These are phyloP conservation scores for Clonostachys rhizophaga DNA, from an alignment of 2,329 filamentous ascomycete genomes.

Conservation along the genomic window DNA sequence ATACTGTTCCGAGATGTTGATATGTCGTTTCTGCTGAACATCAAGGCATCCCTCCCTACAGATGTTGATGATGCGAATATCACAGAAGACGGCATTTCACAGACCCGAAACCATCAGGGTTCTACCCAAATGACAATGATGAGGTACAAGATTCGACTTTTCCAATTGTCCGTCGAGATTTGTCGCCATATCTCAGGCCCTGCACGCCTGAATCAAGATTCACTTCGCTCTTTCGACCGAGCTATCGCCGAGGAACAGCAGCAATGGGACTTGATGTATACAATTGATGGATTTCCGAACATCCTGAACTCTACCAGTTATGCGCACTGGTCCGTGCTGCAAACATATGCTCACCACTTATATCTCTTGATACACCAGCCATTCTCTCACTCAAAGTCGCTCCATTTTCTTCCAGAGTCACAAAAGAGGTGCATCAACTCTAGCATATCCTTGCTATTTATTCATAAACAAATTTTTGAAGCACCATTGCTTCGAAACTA, in stretches of 20 bases:
- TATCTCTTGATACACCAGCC: slow-evolving; percentile 10
- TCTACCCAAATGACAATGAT: slow-evolving; percentile 4
- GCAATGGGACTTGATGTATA: slow-evolving; percentile 6
- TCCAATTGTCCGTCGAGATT: slow-evolving; percentile 6
- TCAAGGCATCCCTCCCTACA: slow-evolving; percentile 5
- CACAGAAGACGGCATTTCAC: slow-evolving; percentile 1
- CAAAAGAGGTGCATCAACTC: slow-evolving; percentile 7
- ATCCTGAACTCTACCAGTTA: slow-evolving; percentile 8
- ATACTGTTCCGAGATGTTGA: slow-evolving; percentile 9
- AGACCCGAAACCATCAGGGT: too few species aligned
- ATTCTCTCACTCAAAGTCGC: not conserved
- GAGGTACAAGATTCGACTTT: slow-evolving; percentile 6
- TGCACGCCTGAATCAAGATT: not conserved
- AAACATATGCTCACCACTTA: slow-evolving; percentile 10
- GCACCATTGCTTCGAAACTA: slow-evolving; percentile 7
- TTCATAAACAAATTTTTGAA: slow-evolving; percentile 7
- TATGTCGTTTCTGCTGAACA: slow-evolving; percentile 4
- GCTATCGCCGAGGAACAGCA: slow-evolving; percentile 4
- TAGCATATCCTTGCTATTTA: slow-evolving; percentile 5
- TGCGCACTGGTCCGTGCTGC: slow-evolving; percentile 9
- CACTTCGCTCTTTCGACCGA: not conserved
- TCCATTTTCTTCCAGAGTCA: slow-evolving; percentile 3
- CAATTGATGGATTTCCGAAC: slow-evolving; percentile 6
- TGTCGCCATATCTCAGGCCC: slow-evolving; percentile 4
- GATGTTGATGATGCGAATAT: slow-evolving; percentile 7